Evolutionary conservation across 2,329 filamentous ascomycete species (phyloP).

Genomic region (Monilinia vaccinii-corymbosi): DNA sequence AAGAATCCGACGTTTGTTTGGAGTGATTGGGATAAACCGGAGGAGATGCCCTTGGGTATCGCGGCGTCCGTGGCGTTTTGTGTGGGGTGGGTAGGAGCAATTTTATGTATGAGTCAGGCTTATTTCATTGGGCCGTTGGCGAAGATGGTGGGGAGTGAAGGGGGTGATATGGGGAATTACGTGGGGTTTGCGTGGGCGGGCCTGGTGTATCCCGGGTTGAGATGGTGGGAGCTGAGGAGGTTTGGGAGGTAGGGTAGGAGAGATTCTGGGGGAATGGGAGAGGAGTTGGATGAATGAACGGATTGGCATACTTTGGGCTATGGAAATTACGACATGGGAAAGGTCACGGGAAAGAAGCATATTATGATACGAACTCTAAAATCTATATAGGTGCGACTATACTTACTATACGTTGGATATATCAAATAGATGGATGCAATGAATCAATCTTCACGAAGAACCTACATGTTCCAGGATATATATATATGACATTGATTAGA

Average conservation of each 20-base stretch:
- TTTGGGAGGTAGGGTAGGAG: slow-evolving; percentile 23
- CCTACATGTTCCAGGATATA: too few relatives aligned
- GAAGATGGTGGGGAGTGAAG: slow-evolving; percentile 40
- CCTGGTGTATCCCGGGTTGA: slow-evolving; percentile 41
- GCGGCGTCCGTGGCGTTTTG: slow-evolving; percentile 53
- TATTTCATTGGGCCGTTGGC: slow-evolving; percentile 58
- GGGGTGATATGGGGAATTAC: slow-evolving; percentile 27
- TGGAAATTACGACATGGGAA: too few relatives aligned
- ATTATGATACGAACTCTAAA: too few relatives aligned
- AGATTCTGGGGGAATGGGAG: too few relatives aligned
- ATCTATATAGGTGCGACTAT: too few relatives aligned
- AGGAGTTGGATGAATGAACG: not conserved
- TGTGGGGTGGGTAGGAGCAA: slow-evolving; percentile 54
- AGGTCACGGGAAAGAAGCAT: too few relatives aligned
- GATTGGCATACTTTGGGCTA: too few relatives aligned
- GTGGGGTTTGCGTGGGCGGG: slow-evolving; percentile 52
- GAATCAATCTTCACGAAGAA: too few relatives aligned
- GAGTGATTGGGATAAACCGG: slow-evolving; percentile 49
- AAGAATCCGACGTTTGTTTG: slow-evolving; percentile 43
- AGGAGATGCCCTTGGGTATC: slow-evolving; percentile 51
- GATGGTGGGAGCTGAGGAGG: slow-evolving; percentile 28
- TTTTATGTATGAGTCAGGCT: slow-evolving; percentile 60
- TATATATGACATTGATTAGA: too few relatives aligned
- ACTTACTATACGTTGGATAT: too few relatives aligned
- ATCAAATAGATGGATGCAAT: too few relatives aligned